phyloP scores from a whole-genome alignment of 1,139 yeast genomes.

The Suhomyces anneliseae region DNA sequence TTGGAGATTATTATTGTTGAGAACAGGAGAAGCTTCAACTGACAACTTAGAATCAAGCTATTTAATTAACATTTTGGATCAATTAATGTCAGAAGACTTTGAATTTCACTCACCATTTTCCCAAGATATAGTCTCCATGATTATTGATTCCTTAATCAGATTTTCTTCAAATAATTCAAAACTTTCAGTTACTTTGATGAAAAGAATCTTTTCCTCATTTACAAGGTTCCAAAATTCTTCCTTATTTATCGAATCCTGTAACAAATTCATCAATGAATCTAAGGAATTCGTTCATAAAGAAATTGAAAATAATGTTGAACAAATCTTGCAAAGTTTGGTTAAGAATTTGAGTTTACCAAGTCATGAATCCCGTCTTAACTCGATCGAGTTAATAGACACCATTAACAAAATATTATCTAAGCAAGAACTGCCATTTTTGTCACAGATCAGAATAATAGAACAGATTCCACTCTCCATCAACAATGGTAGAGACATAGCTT shows the following conservation, averaged over 20 bases:
- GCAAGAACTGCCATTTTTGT: slow-evolving; percentile 34
- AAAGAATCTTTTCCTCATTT: slow-evolving; percentile 14
- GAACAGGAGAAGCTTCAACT: slow-evolving; percentile 17
- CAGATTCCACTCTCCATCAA: slow-evolving; percentile 67
- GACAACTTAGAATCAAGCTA: slow-evolving; percentile 10
- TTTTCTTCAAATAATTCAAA: slow-evolving; percentile 6
- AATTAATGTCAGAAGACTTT: slow-evolving; percentile 12
- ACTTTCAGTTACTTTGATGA: slow-evolving; percentile 5
- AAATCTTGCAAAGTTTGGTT: slow-evolving; percentile 12
- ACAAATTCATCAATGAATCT: slow-evolving; percentile 14
- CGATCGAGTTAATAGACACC: slow-evolving; percentile 42
- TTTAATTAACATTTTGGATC: slow-evolving; percentile 15
- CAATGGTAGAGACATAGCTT: slow-evolving; percentile 74
- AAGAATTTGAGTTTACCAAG: slow-evolving; percentile 48
- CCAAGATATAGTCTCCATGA: slow-evolving; percentile 19
- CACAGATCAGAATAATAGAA: slow-evolving; percentile 60
- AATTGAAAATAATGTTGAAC: slow-evolving; percentile 1
- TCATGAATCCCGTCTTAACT: slow-evolving; percentile 44
- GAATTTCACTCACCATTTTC: slow-evolving; percentile 15
- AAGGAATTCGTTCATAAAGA: not conserved
- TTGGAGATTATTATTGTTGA: slow-evolving; percentile 40
- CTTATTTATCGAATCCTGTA: slow-evolving; percentile 22
- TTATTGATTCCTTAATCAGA: slow-evolving; percentile 16
- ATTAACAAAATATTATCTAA: slow-evolving; percentile 26
- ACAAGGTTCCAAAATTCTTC: slow-evolving; percentile 20